Conservation (phyloP, 768 basidiomycete species). For the Suillus luteus region DNA sequence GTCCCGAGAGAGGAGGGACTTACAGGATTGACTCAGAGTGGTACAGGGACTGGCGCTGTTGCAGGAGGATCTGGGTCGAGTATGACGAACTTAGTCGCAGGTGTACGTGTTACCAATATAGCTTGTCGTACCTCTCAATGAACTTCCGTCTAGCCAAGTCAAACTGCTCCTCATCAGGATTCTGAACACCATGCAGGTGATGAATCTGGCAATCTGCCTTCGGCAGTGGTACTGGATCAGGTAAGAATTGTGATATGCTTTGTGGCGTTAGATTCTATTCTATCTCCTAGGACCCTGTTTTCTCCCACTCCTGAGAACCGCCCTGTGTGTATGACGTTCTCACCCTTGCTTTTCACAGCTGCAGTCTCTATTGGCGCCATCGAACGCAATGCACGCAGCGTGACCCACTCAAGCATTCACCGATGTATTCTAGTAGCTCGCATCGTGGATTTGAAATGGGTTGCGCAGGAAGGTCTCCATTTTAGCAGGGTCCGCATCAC, state of each 20-base stretch:
- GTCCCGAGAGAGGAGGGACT: slow-evolving; percentile 79
- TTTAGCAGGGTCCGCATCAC: background rate
- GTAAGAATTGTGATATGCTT: slow-evolving; percentile 8
- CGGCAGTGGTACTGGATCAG: slow-evolving; percentile 29
- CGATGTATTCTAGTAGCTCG: background rate
- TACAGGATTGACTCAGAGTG: slow-evolving; percentile 23
- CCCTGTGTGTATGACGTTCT: slow-evolving; percentile 10
- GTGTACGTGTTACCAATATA: slow-evolving; percentile 21
- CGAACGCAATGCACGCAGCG: slow-evolving; percentile 13
- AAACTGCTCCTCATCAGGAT: slow-evolving; percentile 27
- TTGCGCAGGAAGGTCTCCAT: slow-evolving; percentile 3
- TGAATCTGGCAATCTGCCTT: slow-evolving; percentile 22
- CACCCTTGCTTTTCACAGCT: slow-evolving; percentile 11
- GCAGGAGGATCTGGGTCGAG: slow-evolving; percentile 8
- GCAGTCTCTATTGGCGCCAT: slow-evolving; percentile 11
- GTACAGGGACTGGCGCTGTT: background rate
- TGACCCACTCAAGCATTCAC: slow-evolving; percentile 1
- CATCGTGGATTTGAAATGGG: background rate
- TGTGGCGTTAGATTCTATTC: background rate
- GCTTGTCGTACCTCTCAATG: slow-evolving; percentile 5
- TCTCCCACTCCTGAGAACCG: slow-evolving; percentile 22
- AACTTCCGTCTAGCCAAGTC: slow-evolving; percentile 25
- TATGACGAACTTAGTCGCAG: slow-evolving; percentile 25
- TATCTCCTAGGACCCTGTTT: background rate
- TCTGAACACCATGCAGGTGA: slow-evolving; percentile 23